Conservation (phyloP, 2,329 filamentous ascomycete genomes). For the Sclerotinia nivalis region DNA sequence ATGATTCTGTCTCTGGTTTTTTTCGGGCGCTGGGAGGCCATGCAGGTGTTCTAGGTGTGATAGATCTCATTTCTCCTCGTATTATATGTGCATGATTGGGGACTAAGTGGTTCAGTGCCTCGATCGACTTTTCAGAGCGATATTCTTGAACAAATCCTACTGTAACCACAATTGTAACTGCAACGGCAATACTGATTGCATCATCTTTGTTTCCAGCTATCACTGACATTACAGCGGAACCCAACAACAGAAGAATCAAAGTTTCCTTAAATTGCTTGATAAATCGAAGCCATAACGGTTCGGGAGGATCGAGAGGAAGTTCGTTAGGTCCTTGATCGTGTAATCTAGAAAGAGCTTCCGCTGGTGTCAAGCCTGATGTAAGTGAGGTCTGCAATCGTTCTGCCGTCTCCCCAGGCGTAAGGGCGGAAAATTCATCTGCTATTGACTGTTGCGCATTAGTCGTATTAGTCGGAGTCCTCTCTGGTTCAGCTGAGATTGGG, state of each 20-base stretch:
- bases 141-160: slow-evolving; percentile 98
- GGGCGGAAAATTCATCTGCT: slow-evolving; percentile 62
- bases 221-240: slow-evolving; percentile 83
- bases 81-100: slow-evolving; percentile 97
- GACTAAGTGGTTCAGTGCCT: slow-evolving; percentile 89
- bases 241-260: slow-evolving; percentile 86
- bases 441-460: slow-evolving; percentile 36
- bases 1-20: slow-evolving; percentile 32
- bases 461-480: slow-evolving; percentile 20
- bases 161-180: slow-evolving; percentile 93
- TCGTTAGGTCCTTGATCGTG: slow-evolving; percentile 87
- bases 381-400: slow-evolving; percentile 80
- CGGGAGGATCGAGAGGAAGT: slow-evolving; percentile 88
- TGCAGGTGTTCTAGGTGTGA: slow-evolving; percentile 39
- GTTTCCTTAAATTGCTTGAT: slow-evolving; percentile 97
- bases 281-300: slow-evolving; percentile 93
- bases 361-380: slow-evolving; percentile 74
- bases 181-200: slow-evolving; percentile 90
- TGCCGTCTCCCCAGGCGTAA: slow-evolving; percentile 78
- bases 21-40: slow-evolving; percentile 50
- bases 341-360: slow-evolving; percentile 78
- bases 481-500: slow-evolving; percentile 25
- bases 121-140: slow-evolving; percentile 93
- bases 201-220: slow-evolving; percentile 93
- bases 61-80: slow-evolving; percentile 47